Evolutionary conservation across 768 basidiomycete species (phyloP).

Genomic region (Naematelia encephala): DNA sequence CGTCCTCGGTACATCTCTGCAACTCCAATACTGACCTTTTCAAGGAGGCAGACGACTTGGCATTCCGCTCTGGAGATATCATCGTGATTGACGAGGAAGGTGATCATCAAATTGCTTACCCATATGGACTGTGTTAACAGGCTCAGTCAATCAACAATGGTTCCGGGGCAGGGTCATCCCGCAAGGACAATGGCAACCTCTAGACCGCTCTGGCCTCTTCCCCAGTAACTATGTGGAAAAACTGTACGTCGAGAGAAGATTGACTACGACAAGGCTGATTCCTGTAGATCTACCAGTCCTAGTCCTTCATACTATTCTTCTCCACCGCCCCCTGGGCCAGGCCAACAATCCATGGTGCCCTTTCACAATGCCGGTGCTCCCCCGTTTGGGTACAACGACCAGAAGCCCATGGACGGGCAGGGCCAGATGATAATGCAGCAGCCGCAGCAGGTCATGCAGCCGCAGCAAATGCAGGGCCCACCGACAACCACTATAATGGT

Average conservation of each 20-base stretch:
- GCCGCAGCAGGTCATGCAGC: constrained; percentile 1
- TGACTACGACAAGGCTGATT: constrained; percentile 1
- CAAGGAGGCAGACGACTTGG: constrained; percentile 74
- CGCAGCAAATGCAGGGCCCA: constrained; percentile 8
- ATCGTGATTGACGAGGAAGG: constrained; percentile 69
- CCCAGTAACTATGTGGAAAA: constrained; percentile 43
- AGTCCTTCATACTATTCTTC: background rate
- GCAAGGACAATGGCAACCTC: constrained; percentile 27
- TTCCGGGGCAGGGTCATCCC: constrained; percentile 62
- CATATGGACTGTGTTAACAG: constrained; percentile 67
- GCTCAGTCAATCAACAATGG: constrained; percentile 62
- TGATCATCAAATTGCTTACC: constrained; percentile 31
- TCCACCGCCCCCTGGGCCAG: background rate
- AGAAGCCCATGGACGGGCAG: constrained; percentile 19
- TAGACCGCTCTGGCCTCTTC: constrained; percentile 37
- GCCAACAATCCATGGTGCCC: constrained; percentile 5
- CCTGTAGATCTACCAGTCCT: background rate
- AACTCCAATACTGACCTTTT: constrained; percentile 5
- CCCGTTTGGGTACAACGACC: background rate
- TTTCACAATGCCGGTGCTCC: constrained; percentile 9
- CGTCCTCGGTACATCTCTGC: background rate
- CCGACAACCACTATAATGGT: constrained; percentile 12
- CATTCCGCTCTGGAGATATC: constrained; percentile 68
- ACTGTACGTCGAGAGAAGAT: constrained; percentile 19
- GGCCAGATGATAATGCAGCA: constrained; percentile 18